Percentiles rank a stretch among this genome's conserved stretches.
These are phyloP conservation scores for Reutealis trisperma DNA, from an alignment of 345 rosid species.

Conservation along the genomic window DNA sequence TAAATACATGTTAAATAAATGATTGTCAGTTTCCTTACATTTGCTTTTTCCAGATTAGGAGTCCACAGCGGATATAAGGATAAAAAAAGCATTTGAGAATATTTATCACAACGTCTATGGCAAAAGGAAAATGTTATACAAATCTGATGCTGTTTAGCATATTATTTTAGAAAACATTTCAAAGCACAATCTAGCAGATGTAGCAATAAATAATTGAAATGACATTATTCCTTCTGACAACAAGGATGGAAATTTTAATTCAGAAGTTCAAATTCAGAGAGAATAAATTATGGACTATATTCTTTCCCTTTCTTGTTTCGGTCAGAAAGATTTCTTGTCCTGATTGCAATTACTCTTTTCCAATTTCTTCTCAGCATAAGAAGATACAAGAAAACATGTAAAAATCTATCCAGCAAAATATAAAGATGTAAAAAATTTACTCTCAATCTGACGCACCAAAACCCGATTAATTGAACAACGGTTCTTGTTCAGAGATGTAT, in stretches of 20 bases:
- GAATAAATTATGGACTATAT: neutral
- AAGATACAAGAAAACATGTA: neutral
- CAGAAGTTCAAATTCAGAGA: neutral
- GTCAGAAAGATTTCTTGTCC: neutral
- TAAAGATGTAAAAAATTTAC: neutral
- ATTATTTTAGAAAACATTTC: no score
- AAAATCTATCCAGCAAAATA: conserved; percentile 2
- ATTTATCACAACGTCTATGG: no score
- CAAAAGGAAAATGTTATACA: no score
- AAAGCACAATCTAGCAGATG: no score
- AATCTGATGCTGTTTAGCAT: no score
- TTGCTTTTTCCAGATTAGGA: neutral
- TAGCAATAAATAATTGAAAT: no score
- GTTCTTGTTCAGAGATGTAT: conserved; percentile 89
- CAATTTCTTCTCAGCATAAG: neutral
- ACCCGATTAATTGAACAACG: conserved; percentile 93
- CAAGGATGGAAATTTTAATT: neutral
- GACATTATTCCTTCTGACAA: neutral
- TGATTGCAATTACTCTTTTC: neutral
- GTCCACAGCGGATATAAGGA: neutral
- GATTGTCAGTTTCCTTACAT: neutral
- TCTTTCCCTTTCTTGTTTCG: neutral
- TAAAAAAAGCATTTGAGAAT: neutral
- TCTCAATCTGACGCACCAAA: conserved; percentile 52
- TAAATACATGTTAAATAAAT: neutral